Evolutionary conservation across 345 rosid species (phyloP).

Genomic region (Dipteronia sinensis): DNA sequence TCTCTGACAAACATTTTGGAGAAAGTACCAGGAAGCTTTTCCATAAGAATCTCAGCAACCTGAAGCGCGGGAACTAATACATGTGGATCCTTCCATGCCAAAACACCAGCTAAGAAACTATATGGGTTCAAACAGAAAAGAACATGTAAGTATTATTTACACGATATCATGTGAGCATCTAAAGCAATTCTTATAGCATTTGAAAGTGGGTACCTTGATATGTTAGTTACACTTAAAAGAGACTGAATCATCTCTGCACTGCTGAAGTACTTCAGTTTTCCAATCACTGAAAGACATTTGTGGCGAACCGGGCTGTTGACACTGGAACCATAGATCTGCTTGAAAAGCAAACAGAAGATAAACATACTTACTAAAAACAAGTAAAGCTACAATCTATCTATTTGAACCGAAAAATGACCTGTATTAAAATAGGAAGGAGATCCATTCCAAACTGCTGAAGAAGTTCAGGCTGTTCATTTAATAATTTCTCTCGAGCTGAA

Average conservation of each 20-base stretch:
- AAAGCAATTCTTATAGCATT: conserved; percentile 1
- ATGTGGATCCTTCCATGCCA: conserved; percentile 99
- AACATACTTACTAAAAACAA: conserved; percentile 21
- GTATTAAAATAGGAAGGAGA: conserved; percentile 94
- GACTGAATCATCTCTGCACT: conserved; percentile 90
- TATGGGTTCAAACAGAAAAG: conserved; percentile 23
- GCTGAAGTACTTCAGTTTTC: conserved; percentile 95
- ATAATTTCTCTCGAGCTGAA: conserved; percentile 82
- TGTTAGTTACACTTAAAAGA: conserved; percentile 76
- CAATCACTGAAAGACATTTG: conserved; percentile 95
- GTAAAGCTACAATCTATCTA: neutral
- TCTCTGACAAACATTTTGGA: conserved; percentile 94
- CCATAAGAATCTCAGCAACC: conserved; percentile 97
- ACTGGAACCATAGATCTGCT: conserved; percentile 96
- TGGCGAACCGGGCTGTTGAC: conserved; percentile 92
- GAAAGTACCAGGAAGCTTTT: conserved; percentile 95
- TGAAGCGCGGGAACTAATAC: conserved; percentile 97
- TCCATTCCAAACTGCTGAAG: conserved; percentile 94
- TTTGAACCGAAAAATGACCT: conserved; percentile 49
- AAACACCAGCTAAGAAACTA: conserved; percentile 96
- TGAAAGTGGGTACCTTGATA: conserved; percentile 69
- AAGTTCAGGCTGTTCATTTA: conserved; percentile 90
- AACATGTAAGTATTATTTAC: conserved; percentile 17
- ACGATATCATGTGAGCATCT: conserved; percentile 1
- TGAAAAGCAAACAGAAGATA: conserved; percentile 25